phyloP scores from a whole-genome alignment of 306 rosid genomes.

The Chamaecrista fasciculata region DNA sequence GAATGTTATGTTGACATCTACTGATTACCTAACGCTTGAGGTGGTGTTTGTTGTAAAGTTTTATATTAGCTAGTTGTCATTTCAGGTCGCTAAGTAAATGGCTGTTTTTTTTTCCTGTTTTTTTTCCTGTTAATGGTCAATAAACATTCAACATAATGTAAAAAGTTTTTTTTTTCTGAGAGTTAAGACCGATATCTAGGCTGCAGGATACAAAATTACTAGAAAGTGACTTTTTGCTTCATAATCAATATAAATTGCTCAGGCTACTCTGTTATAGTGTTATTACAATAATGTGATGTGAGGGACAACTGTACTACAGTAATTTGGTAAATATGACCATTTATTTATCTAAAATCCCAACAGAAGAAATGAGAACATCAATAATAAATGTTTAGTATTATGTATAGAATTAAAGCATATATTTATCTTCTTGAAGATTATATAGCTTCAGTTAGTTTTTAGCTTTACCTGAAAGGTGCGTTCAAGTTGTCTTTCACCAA shows the following conservation, averaged over 20 bases:
- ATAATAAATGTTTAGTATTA: not conserved
- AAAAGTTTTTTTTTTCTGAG: not conserved
- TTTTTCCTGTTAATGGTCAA: not conserved
- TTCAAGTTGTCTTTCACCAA: no score
- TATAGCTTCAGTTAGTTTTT: conserved; percentile 1
- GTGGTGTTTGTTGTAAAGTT: not conserved
- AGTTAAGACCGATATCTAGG: not conserved
- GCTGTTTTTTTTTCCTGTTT: not conserved
- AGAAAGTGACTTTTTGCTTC: not conserved
- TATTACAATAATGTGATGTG: conserved; percentile 2
- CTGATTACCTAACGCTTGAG: no score
- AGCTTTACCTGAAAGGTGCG: not conserved
- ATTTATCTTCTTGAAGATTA: not conserved
- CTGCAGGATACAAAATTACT: not conserved
- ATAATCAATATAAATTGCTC: not conserved
- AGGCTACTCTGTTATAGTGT: conserved; percentile 4
- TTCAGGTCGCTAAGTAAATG: not conserved
- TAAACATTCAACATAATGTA: not conserved
- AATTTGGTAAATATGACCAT: not conserved
- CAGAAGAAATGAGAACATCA: not conserved
- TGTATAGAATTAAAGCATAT: not conserved
- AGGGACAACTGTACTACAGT: not conserved
- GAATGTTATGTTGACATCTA: not conserved
- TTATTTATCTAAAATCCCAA: not conserved
- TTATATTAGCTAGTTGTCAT: not conserved